A percentile compares a stretch with the other conserved stretches of the same genome.
phyloP scores from a whole-genome alignment of 1,284 basidiomycete genomes.

The Puccinia triticina region DNA sequence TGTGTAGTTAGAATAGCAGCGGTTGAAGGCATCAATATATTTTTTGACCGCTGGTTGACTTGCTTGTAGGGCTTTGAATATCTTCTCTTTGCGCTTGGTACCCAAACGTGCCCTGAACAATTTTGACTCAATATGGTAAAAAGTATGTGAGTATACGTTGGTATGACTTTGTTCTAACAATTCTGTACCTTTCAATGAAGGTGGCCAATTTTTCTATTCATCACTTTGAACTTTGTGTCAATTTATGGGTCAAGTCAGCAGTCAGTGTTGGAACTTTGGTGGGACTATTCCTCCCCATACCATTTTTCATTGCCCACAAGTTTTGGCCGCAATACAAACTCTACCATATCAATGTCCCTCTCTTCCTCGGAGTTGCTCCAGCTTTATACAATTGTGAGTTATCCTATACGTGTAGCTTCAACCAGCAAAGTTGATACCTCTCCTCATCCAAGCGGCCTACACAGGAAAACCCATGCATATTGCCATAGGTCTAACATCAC shows the following conservation, averaged over 20 bases:
- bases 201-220: too few relatives aligned
- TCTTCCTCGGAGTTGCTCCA: neutral
- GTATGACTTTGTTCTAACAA: neutral
- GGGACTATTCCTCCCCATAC: conserved; percentile 28
- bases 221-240: neutral
- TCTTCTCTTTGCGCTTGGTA: neutral
- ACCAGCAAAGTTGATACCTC: neutral
- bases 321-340: conserved; percentile 26
- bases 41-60: neutral
- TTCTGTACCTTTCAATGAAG: neutral
- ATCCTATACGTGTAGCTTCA: neutral
- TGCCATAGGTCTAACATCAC: conserved; percentile 28
- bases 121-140: neutral
- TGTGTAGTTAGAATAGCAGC: neutral
- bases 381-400: neutral
- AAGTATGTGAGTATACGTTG: conserved; percentile 9
- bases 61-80: neutral
- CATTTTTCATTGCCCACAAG: conserved; percentile 29
- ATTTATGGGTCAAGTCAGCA: neutral
- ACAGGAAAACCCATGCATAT: conserved; percentile 26
- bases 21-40: neutral
- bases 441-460: conserved; percentile 1
- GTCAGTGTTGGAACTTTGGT: neutral
- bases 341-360: conserved; percentile 3
- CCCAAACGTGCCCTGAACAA: neutral